Base-by-base conservation (phyloP, 495 filamentous ascomycete species). In the Neurospora sp. region DNA sequence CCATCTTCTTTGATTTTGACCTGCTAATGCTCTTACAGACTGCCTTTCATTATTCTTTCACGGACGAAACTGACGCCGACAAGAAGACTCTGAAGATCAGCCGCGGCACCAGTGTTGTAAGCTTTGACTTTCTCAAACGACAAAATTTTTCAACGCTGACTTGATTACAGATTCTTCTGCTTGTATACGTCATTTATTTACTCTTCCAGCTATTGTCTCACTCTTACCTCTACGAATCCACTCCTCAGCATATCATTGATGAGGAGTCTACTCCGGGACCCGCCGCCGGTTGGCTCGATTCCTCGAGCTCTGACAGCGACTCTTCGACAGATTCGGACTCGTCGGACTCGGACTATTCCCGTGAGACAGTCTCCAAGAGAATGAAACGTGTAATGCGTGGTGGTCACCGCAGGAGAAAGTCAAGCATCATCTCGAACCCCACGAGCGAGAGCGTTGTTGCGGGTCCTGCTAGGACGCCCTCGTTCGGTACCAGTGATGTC, bases 201-300 rank as follows among this genome's bases (percentile, higher is more conserved):
- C 73, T 96, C 37, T 97, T 97, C 80, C 94, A 97, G 84, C 86
- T 97, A 61, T 95, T 94, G 83, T 94, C 94, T 3, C 94, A 97
- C 77, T 86, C 92, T 3, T 96, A 97, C 80, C 90, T 97, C 80
- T 97, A 96, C 75, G 91, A 92, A 73, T 94, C 93, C 76, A 96
- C 91, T 8, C 94, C 94, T 14, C 93, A 97, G 78, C 89, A 92
- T 73, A 90, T 95, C 68, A 94, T 97, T 73, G 94, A 97, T 73
- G 91, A 95, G 78, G 92, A 96, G 77, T 90, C 92, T 0, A 90
- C 92, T 69, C 94, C 94, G 4, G 94, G 94, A 71, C 87, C 95
- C 0, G 84, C 94, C n/a, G 91, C 91, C 9, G 90, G 91, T 37
- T 91, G 94, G 76, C 85, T 97, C 79, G 89, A 92, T 74, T 87